These are phyloP conservation scores for Fusarium sublunatum DNA, from an alignment of 2,329 filamentous ascomycete species.

Conservation along the genomic window DNA sequence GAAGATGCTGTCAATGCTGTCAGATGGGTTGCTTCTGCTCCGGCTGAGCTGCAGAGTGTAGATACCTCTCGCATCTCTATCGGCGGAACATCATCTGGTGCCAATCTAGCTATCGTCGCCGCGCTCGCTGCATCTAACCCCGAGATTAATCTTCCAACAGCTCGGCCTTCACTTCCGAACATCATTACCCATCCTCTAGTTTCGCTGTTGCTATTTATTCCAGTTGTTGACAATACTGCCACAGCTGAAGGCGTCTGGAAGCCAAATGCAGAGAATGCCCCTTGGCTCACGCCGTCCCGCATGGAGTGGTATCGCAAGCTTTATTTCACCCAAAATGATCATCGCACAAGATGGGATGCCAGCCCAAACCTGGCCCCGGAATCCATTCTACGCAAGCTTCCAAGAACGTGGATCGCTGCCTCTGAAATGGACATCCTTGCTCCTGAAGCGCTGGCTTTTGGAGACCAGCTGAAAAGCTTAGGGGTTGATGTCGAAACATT, in stretches of 20 bases:
- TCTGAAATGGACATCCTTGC: constrained; percentile 51
- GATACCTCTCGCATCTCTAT: constrained; percentile 45
- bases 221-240: constrained; percentile 52
- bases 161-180: constrained; percentile 30
- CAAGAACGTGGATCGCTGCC: constrained; percentile 49
- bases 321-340: constrained; percentile 46
- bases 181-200: constrained; percentile 8
- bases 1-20: constrained; percentile 50
- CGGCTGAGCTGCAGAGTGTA: constrained; percentile 40
- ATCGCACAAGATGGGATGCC: constrained; percentile 47
- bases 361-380: constrained; percentile 48
- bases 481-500: constrained; percentile 37
- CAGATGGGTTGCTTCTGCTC: constrained; percentile 45
- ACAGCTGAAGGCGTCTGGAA: constrained; percentile 44
- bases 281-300: constrained; percentile 50
- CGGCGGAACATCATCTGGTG: constrained; percentile 49
- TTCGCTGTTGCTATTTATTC: constrained; percentile 45
- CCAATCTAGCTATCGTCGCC: constrained; percentile 41
- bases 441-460: constrained; percentile 48
- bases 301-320: constrained; percentile 54
- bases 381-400: constrained; percentile 42
- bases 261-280: constrained; percentile 44
- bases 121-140: constrained; percentile 35
- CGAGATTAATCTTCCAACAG: constrained; percentile 27
- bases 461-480: constrained; percentile 40